Percentiles rank a stretch among this genome's conserved stretches.
These are phyloP conservation scores for Magnolia kwangsiensis DNA, from an alignment of 164 flowering plant genomes.

Conservation along the genomic window DNA sequence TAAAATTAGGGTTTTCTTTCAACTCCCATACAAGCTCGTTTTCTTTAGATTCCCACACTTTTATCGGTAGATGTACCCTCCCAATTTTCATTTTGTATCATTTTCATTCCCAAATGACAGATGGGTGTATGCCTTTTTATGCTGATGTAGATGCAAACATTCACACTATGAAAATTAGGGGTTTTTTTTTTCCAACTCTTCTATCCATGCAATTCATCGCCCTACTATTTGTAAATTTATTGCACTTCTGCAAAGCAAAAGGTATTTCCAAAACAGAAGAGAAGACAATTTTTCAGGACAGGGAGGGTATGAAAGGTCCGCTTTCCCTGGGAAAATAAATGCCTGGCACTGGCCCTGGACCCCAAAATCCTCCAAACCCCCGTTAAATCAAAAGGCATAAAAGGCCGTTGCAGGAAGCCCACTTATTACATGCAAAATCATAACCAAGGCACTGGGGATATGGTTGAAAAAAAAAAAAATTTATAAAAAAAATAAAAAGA, in stretches of 20 bases:
- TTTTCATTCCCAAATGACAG: neutral
- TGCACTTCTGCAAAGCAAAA: neutral
- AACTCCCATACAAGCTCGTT: neutral
- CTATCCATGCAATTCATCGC: neutral
- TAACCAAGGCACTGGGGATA: slow-evolving; percentile 10
- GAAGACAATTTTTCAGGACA: neutral
- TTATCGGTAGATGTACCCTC: no score
- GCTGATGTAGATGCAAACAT: no score
- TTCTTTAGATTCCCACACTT: neutral
- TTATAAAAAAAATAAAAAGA: neutral
- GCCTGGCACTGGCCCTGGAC: neutral
- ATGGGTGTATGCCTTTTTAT: neutral
- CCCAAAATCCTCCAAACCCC: slow-evolving; percentile 1
- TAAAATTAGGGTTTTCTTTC: no score
- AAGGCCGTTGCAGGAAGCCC: slow-evolving; percentile 3
- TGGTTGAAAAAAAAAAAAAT: neutral
- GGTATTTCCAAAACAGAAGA: neutral
- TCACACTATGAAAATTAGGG: no score
- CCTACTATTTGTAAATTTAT: neutral
- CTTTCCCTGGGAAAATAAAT: neutral
- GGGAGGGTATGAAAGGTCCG: neutral
- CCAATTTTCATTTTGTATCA: neutral
- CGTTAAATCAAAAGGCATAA: neutral
- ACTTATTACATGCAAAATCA: slow-evolving; percentile 7
- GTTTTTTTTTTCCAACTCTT: neutral